Evolutionary conservation across 176 grass and related monocot genomes (phyloP).

Genomic region (Aegilops umbellulata): DNA sequence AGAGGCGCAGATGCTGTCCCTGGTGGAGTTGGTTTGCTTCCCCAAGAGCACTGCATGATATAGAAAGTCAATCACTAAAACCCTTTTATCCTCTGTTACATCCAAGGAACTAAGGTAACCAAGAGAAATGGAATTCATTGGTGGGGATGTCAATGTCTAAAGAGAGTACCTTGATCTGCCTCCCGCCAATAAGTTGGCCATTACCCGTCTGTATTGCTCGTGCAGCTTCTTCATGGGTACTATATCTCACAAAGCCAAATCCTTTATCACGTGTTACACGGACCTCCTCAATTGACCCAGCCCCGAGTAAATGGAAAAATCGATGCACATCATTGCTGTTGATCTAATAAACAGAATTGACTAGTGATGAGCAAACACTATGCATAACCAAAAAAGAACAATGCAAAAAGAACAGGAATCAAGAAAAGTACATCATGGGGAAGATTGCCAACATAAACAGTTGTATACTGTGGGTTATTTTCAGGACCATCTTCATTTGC

Average conservation of each 20-base stretch:
- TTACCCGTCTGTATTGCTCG: slow-evolving; percentile 80
- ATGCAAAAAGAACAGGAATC: not conserved
- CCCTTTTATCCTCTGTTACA: not conserved
- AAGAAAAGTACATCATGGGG: slow-evolving; percentile 61
- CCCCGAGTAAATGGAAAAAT: slow-evolving; percentile 73
- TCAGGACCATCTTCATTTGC: slow-evolving; percentile 79
- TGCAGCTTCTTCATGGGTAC: slow-evolving; percentile 88
- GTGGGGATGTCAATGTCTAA: not conserved
- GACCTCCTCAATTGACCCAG: slow-evolving; percentile 90
- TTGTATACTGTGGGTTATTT: slow-evolving; percentile 85
- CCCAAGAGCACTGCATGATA: slow-evolving; percentile 86
- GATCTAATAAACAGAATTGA: slow-evolving; percentile 33
- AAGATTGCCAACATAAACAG: slow-evolving; percentile 98
- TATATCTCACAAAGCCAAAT: slow-evolving; percentile 97
- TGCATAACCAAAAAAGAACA: not conserved
- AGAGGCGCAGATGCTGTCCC: slow-evolving; percentile 70
- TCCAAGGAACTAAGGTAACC: not conserved
- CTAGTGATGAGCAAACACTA: not conserved
- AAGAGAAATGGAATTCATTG: not conserved
- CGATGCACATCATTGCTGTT: slow-evolving; percentile 73
- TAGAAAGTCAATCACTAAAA: not conserved
- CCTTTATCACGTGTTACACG: slow-evolving; percentile 94
- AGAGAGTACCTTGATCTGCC: slow-evolving; percentile 75
- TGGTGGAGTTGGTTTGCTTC: slow-evolving; percentile 91
- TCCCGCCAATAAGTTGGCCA: slow-evolving; percentile 68